phyloP scores from a whole-genome alignment of 108 stramenopile genomes.

The Pseudonitzschia pungens region DNA sequence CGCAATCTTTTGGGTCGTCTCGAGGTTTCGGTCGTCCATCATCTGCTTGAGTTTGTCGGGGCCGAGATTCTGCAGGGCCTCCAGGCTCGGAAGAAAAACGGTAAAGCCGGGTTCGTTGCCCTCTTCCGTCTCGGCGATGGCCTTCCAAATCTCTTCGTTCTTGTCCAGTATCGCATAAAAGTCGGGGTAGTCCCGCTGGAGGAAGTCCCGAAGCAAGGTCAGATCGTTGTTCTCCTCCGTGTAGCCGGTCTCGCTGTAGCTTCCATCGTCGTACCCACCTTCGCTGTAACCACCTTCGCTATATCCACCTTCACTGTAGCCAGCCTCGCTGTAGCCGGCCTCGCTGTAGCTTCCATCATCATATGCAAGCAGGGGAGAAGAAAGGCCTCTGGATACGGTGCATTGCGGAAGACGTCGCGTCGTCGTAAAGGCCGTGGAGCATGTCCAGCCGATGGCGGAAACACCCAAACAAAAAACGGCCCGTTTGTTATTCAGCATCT shows the following conservation, averaged over 20 bases:
- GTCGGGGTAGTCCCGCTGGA: conserved; percentile 35
- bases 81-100: conserved; percentile 58
- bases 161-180: conserved; percentile 33
- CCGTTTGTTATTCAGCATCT: background rate
- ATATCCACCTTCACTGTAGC: background rate
- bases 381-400: background rate
- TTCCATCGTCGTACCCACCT: background rate
- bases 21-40: conserved; percentile 59
- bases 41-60: conserved; percentile 53
- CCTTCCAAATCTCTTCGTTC: conserved; percentile 50
- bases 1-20: conserved; percentile 61
- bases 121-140: conserved; percentile 22
- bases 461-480: background rate
- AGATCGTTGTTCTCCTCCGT: conserved; percentile 21
- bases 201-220: conserved; percentile 16
- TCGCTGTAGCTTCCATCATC: background rate
- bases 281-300: background rate
- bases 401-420: background rate
- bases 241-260: conserved; percentile 3
- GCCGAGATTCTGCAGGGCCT: conserved; percentile 47
- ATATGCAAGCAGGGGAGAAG: background rate
- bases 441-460: background rate
- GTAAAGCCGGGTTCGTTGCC: conserved; percentile 48
- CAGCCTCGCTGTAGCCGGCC: conserved; percentile 1
- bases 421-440: background rate